phyloP scores from a whole-genome alignment of 2,329 filamentous ascomycete genomes.

The Colletotrichum sojae region DNA sequence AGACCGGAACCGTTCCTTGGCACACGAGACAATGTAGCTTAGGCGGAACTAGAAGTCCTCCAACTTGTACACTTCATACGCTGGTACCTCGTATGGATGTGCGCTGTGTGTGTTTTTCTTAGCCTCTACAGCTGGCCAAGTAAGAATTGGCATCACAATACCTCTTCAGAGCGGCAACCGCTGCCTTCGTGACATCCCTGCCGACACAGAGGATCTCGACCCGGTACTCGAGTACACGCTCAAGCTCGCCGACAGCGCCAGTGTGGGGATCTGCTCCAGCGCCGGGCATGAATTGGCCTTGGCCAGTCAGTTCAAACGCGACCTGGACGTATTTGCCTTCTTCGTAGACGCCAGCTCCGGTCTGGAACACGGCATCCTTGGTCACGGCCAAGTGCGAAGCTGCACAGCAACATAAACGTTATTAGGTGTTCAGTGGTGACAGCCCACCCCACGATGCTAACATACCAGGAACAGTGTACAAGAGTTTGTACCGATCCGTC shows the following conservation, averaged over 20 bases:
- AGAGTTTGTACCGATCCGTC: conserved; percentile 40
- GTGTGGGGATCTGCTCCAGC: conserved; percentile 60
- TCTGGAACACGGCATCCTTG: conserved; percentile 45
- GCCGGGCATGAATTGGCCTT: conserved; percentile 61
- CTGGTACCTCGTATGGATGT: conserved; percentile 47
- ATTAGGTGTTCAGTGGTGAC: background rate
- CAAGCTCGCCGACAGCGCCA: conserved; percentile 58
- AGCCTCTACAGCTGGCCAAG: too few species aligned
- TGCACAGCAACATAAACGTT: conserved; percentile 3
- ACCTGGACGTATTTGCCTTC: conserved; percentile 46
- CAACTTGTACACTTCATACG: conserved; percentile 48
- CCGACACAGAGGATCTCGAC: conserved; percentile 64
- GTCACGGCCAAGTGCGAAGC: conserved; percentile 41
- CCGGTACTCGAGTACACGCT: conserved; percentile 61
- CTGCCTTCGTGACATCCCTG: conserved; percentile 55
- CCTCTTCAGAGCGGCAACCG: conserved; percentile 64
- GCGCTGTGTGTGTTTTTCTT: conserved; percentile 39
- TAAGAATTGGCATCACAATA: conserved; percentile 42
- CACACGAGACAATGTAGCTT: background rate
- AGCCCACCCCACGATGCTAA: background rate
- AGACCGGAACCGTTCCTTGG: conserved; percentile 9
- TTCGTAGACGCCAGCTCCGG: conserved; percentile 45
- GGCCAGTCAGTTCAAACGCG: conserved; percentile 52
- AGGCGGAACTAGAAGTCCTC: conserved; percentile 43
- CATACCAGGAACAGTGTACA: conserved; percentile 39